These are phyloP conservation scores for Tricholoma saponaceum DNA, from an alignment of 768 basidiomycete genomes.

Conservation along the genomic window DNA sequence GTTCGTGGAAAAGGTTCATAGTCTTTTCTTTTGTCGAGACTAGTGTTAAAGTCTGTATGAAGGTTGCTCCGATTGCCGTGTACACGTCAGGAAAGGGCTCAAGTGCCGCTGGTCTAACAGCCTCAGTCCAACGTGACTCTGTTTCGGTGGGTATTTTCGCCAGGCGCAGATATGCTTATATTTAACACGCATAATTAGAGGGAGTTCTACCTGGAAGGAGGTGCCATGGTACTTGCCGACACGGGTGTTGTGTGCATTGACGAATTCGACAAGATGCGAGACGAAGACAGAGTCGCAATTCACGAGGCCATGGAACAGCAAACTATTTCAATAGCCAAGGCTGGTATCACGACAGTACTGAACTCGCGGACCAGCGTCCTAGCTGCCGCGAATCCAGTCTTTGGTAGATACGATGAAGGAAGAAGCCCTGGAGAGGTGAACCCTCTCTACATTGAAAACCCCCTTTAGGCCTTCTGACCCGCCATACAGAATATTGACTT, in stretches of 20 bases:
- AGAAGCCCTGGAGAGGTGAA: slow-evolving; percentile 88
- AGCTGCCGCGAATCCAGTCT: slow-evolving; percentile 97
- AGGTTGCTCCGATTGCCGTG: slow-evolving; percentile 97
- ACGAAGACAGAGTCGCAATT: slow-evolving; percentile 97
- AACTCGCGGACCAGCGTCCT: slow-evolving; percentile 96
- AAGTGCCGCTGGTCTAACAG: slow-evolving; percentile 97
- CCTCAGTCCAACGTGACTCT: slow-evolving; percentile 92
- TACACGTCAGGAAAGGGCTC: slow-evolving; percentile 99
- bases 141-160: slow-evolving; percentile 60
- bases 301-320: slow-evolving; percentile 99
- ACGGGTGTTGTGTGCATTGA: slow-evolving; percentile 99
- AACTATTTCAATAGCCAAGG: slow-evolving; percentile 98
- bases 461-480: not conserved
- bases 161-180: not conserved
- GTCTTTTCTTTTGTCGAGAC: not conserved
- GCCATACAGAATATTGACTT: slow-evolving; percentile 82
- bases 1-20: slow-evolving; percentile 88
- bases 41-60: not conserved
- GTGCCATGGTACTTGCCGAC: slow-evolving; percentile 98
- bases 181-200: slow-evolving; percentile 46
- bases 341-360: slow-evolving; percentile 95
- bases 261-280: slow-evolving; percentile 99
- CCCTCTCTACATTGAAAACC: slow-evolving; percentile 1
- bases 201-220: slow-evolving; percentile 98
- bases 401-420: slow-evolving; percentile 96